phyloP scores from a whole-genome alignment of 257 asterid species.

The Datura wrightii region DNA sequence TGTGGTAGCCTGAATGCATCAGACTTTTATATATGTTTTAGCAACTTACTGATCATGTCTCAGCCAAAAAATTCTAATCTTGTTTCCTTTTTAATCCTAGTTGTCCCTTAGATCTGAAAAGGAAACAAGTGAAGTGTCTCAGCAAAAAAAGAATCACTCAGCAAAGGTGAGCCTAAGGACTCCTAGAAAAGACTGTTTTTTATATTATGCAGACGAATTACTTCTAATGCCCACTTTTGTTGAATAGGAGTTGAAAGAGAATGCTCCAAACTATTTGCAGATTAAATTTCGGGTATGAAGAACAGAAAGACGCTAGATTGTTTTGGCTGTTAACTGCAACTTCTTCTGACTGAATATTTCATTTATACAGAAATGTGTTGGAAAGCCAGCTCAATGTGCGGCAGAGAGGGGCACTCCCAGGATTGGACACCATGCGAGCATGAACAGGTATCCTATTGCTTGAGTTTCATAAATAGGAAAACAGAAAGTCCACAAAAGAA shows the following conservation, averaged over 20 bases:
- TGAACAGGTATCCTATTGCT: constrained; percentile 51
- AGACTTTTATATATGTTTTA: background rate
- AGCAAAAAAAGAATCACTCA: constrained; percentile 38
- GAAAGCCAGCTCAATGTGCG: constrained; percentile 67
- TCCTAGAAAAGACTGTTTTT: constrained; percentile 2
- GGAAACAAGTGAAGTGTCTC: constrained; percentile 40
- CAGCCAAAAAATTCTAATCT: background rate
- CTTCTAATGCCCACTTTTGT: background rate
- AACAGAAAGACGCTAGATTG: background rate
- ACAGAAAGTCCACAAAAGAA: background rate
- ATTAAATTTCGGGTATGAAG: constrained; percentile 60
- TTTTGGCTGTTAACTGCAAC: constrained; percentile 17
- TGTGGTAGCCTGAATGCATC: background rate
- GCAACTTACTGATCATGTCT: background rate
- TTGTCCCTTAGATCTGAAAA: constrained; percentile 62
- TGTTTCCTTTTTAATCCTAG: constrained; percentile 42
- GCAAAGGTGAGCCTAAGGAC: constrained; percentile 53
- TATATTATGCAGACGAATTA: constrained; percentile 2
- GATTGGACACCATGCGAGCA: constrained; percentile 44
- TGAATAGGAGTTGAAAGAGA: constrained; percentile 56
- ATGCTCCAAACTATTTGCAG: constrained; percentile 49
- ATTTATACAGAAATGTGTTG: constrained; percentile 49
- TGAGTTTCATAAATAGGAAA: constrained; percentile 21
- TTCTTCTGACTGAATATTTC: background rate
- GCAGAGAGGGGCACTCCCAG: constrained; percentile 47